phyloP scores from a whole-genome alignment of 1,139 yeast genomes.

The Hyphopichia fennica region DNA sequence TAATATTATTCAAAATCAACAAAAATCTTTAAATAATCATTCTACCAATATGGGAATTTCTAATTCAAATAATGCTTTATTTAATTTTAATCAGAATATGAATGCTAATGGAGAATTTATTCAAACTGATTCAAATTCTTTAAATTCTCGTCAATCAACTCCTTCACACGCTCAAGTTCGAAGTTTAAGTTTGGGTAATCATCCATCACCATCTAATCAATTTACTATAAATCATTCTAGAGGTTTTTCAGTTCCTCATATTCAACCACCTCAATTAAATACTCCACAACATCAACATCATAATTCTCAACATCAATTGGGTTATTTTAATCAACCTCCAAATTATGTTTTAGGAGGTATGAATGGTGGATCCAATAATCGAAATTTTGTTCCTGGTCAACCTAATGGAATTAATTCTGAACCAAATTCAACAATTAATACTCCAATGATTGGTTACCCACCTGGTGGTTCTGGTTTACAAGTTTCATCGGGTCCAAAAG shows the following conservation, averaged over 20 bases:
- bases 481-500: neutral
- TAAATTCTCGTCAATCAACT: neutral
- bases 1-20: neutral
- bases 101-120: conserved; percentile 35
- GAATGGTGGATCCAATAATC: neutral
- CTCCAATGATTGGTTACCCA: conserved; percentile 1
- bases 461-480: conserved; percentile 1
- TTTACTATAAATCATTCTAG: conserved; percentile 1
- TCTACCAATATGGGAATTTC: neutral
- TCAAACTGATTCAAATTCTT: neutral
- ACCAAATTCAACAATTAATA: neutral
- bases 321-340: conserved; percentile 1
- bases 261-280: neutral
- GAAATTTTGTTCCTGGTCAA: neutral
- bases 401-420: neutral
- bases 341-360: neutral
- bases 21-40: neutral
- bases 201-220: neutral
- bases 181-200: conserved; percentile 4
- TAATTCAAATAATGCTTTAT: conserved; percentile 1
- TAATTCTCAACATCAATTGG: conserved; percentile 1
- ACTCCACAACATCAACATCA: conserved; percentile 1
- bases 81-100: conserved; percentile 18
- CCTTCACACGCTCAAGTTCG: neutral
- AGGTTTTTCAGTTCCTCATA: conserved; percentile 5